Conservation (phyloP, 164 flowering plant genomes). For the Aristolochia fimbriata region DNA sequence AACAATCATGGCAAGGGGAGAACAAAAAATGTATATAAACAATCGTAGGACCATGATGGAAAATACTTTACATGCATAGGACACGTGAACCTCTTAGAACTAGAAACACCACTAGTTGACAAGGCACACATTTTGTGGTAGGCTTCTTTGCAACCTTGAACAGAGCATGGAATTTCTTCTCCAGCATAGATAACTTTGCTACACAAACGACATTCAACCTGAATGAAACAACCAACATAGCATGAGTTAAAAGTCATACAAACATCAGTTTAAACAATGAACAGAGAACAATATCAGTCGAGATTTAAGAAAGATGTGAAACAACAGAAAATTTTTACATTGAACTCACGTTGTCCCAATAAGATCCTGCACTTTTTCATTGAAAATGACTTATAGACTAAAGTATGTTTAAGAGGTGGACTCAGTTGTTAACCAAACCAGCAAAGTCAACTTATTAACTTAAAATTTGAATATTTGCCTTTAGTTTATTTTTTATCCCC, state of each 20-base stretch:
- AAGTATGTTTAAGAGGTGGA: no score
- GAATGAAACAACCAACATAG: constrained; percentile 11
- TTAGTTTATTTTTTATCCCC: no score
- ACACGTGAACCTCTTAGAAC: constrained; percentile 57
- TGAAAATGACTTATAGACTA: background rate
- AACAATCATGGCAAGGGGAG: background rate
- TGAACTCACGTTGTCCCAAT: background rate
- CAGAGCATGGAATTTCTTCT: constrained; percentile 55
- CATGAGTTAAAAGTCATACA: background rate
- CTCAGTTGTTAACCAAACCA: no score
- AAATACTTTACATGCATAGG: constrained; percentile 73
- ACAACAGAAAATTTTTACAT: background rate
- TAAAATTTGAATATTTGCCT: no score
- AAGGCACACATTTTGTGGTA: constrained; percentile 60
- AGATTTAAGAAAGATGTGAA: background rate
- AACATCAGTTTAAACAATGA: background rate
- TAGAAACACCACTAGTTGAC: constrained; percentile 24
- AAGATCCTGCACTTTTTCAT: background rate
- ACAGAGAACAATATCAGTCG: background rate
- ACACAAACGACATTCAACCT: constrained; percentile 71
- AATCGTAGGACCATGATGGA: background rate
- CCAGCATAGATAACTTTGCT: constrained; percentile 32
- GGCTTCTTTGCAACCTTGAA: constrained; percentile 45
- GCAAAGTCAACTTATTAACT: no score
- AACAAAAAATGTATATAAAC: background rate